phyloP scores from a whole-genome alignment of 768 basidiomycete species.

The Trametes gibbosa region DNA sequence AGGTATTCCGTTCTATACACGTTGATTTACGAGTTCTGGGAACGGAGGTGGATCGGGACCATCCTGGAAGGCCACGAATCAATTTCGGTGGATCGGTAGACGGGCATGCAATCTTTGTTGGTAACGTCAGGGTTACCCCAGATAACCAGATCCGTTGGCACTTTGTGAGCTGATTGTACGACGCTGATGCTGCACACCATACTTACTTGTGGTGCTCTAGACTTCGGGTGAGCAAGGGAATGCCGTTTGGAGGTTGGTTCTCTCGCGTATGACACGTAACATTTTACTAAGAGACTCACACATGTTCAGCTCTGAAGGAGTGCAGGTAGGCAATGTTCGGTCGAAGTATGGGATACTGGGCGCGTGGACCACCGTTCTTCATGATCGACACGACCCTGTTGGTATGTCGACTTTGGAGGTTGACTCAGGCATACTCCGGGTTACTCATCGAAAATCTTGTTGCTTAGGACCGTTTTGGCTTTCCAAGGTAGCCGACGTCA shows the following conservation, averaged over 20 bases:
- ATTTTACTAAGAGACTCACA: background rate
- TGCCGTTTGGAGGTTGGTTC: slow-evolving; percentile 54
- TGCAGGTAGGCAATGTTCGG: slow-evolving; percentile 59
- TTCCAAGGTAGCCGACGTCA: slow-evolving; percentile 20
- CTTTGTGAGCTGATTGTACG: slow-evolving; percentile 47
- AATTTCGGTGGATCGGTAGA: slow-evolving; percentile 49
- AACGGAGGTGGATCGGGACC: slow-evolving; percentile 42
- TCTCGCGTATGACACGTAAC: background rate
- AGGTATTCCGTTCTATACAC: slow-evolving; percentile 49
- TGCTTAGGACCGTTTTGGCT: slow-evolving; percentile 32
- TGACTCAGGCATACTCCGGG: too few relatives aligned
- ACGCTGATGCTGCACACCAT: background rate
- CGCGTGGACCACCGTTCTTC: slow-evolving; percentile 47
- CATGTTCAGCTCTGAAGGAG: slow-evolving; percentile 49
- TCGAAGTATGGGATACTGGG: slow-evolving; percentile 61
- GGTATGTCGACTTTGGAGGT: slow-evolving; percentile 31
- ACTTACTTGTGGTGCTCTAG: background rate
- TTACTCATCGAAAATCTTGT: background rate
- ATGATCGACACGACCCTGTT: slow-evolving; percentile 47
- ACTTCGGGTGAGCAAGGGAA: slow-evolving; percentile 46
- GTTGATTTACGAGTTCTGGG: slow-evolving; percentile 44
- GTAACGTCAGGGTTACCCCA: slow-evolving; percentile 52
- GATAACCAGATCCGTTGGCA: slow-evolving; percentile 62
- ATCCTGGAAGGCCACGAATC: slow-evolving; percentile 52
- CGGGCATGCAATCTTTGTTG: slow-evolving; percentile 46